A percentile compares a stretch with the other conserved stretches of the same genome.
phyloP scores from a whole-genome alignment of 106 monocot genomes.

The Gastrodia elata region DNA sequence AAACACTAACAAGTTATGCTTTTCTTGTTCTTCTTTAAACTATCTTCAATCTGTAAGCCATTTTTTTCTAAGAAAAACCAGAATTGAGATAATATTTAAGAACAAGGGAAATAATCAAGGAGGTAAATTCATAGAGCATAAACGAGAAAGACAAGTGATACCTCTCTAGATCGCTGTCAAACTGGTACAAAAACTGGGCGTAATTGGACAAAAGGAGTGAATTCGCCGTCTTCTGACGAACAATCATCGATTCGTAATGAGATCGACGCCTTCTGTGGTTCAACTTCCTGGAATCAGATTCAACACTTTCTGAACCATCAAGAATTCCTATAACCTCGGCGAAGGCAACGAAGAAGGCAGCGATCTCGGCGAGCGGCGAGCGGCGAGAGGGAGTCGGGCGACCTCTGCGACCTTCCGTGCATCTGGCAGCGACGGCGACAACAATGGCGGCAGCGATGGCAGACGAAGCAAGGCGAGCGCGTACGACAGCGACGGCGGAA shows the following conservation, averaged over 20 bases:
- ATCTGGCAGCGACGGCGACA: too few relatives aligned
- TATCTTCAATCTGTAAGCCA: too few relatives aligned
- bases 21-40: too few relatives aligned
- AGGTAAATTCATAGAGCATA: not conserved
- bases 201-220: conserved; percentile 71
- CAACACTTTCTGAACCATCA: not conserved
- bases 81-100: not conserved
- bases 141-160: conserved; percentile 6
- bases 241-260: conserved; percentile 44
- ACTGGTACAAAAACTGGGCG: conserved; percentile 62
- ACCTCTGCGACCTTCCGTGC: too few relatives aligned
- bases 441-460: too few relatives aligned
- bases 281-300: not conserved
- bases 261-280: not conserved
- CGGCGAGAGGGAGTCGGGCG: too few relatives aligned
- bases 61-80: too few relatives aligned
- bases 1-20: too few relatives aligned
- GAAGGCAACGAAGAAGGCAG: too few relatives aligned
- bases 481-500: too few relatives aligned
- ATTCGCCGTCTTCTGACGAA: conserved; percentile 13
- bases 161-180: conserved; percentile 62
- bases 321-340: conserved; percentile 23
- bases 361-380: too few relatives aligned
- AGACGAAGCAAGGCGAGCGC: too few relatives aligned
- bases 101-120: not conserved